Evolutionary conservation across 768 basidiomycete genomes (phyloP), one percentile per base, ranked within the genome.

Genomic region (Russula abietina): DNA sequence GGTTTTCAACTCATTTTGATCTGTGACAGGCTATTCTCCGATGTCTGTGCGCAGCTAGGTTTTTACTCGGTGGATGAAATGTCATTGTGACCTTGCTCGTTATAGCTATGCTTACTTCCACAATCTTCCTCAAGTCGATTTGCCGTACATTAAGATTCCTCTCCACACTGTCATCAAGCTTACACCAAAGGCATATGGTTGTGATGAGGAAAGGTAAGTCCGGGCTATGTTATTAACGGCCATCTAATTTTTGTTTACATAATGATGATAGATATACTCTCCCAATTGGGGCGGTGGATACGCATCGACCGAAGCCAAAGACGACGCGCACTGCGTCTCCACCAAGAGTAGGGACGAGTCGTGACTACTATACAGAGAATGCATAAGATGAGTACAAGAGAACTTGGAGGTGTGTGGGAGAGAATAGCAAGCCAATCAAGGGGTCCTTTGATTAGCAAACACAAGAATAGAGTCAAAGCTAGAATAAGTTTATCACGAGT

Each of bases 121-220:
- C 73, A 83, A 95, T 69, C 77, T 96, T 26, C 84, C 91, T 0
- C 97, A 97, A 73, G 91, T 82, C 26, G 94, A 98, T 71, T 80
- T 99, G 38, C 97, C 97, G 1, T 99, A 99, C 73, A 91, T 98
- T 79, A 96, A 95, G 77, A 94, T 98, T 51, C 94, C 94, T 0
- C 75, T 96, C 60, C 97, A 99, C 72, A 99, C 96, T 0, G 89
- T 99, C 41, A 97, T 99, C 74, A 98, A 98, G 76, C 81, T 99
- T 51, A 98, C 96, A 1, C 97, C 97, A 11, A 94, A 92, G 71
- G 97, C 97, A 1, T 99, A 98, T 73, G 97, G 97, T 43, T 98
- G 96, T 77, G 94, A 98, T 72, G 97, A 99, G 73, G 94, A 95
- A 73, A 81, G 95, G 89, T 88, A 60, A 52, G 78, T 56, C 60